These are phyloP conservation scores for Leishmania tarentolae DNA, from an alignment of 208 protist species.

Conservation along the genomic window DNA sequence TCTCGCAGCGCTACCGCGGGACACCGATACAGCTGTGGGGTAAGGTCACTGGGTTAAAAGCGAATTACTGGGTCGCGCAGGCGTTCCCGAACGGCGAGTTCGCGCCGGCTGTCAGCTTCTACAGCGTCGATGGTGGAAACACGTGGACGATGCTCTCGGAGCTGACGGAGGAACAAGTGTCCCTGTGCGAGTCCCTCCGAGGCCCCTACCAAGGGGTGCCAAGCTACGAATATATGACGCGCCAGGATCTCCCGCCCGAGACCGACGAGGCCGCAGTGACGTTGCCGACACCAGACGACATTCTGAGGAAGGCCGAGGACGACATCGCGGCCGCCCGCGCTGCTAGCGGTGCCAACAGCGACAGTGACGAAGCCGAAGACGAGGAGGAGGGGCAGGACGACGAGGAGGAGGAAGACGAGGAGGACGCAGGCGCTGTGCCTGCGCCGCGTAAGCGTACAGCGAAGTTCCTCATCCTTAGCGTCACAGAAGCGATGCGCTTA, in stretches of 20 bases:
- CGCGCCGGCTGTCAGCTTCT: conserved; percentile 67
- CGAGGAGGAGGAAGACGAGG: conserved; percentile 62
- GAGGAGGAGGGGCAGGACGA: conserved; percentile 53
- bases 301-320: conserved; percentile 48
- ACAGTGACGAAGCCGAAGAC: conserved; percentile 36
- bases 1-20: conserved; percentile 61
- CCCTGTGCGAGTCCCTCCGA: conserved; percentile 82
- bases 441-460: conserved; percentile 39
- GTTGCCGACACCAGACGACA: conserved; percentile 47
- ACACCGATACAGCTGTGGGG: conserved; percentile 79
- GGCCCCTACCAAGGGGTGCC: conserved; percentile 83
- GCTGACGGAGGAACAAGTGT: conserved; percentile 68
- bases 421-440: conserved; percentile 53
- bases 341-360: conserved; percentile 17
- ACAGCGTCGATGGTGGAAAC: conserved; percentile 81
- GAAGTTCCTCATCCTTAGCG: conserved; percentile 83
- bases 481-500: conserved; percentile 76
- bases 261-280: conserved; percentile 57
- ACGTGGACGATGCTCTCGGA: conserved; percentile 69
- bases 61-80: conserved; percentile 85
- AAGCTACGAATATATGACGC: conserved; percentile 85
- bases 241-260: conserved; percentile 76
- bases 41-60: conserved; percentile 63
- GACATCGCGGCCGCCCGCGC: conserved; percentile 34
- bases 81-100: conserved; percentile 57